Evolutionary conservation across 2,329 filamentous ascomycete species (phyloP).

Genomic region (Orbilia quercus): DNA sequence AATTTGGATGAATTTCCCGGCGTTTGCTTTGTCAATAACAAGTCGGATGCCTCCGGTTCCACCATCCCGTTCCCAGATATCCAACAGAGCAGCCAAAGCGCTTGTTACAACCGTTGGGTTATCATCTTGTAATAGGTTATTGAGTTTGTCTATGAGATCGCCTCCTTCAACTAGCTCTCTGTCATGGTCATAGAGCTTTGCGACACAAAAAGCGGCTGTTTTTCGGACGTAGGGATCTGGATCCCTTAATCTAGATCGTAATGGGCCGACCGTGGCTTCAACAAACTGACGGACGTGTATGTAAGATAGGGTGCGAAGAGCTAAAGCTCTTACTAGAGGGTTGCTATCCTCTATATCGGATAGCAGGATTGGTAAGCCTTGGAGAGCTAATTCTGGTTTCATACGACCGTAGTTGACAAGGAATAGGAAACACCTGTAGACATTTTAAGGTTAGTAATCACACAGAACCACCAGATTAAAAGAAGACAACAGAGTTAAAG

Average conservation of each 20-base stretch:
- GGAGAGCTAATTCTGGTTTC: conserved; percentile 92
- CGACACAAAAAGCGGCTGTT: conserved; percentile 94
- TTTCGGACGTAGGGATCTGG: conserved; percentile 96
- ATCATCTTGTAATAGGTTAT: conserved; percentile 89
- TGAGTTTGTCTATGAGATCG: conserved; percentile 90
- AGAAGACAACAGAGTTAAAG: background rate
- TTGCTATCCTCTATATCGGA: conserved; percentile 95
- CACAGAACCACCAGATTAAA: background rate
- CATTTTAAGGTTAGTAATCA: background rate
- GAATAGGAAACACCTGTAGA: conserved; percentile 89
- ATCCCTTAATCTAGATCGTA: conserved; percentile 85
- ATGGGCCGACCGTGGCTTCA: conserved; percentile 84
- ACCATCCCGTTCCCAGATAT: conserved; percentile 98
- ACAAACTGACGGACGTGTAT: conserved; percentile 97
- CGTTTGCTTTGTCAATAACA: conserved; percentile 96
- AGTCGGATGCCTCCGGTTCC: conserved; percentile 79
- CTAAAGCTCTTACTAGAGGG: conserved; percentile 89
- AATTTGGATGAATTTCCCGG: conserved; percentile 97
- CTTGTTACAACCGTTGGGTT: conserved; percentile 98
- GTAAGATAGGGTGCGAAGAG: conserved; percentile 95
- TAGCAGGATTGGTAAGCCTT: conserved; percentile 83
- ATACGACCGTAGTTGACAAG: conserved; percentile 95
- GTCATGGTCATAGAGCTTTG: conserved; percentile 98
- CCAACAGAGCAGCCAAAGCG: conserved; percentile 88
- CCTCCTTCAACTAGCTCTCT: conserved; percentile 87